Conservation (phyloP, 1,284 basidiomycete species). For the Jaminaea rosea region DNA sequence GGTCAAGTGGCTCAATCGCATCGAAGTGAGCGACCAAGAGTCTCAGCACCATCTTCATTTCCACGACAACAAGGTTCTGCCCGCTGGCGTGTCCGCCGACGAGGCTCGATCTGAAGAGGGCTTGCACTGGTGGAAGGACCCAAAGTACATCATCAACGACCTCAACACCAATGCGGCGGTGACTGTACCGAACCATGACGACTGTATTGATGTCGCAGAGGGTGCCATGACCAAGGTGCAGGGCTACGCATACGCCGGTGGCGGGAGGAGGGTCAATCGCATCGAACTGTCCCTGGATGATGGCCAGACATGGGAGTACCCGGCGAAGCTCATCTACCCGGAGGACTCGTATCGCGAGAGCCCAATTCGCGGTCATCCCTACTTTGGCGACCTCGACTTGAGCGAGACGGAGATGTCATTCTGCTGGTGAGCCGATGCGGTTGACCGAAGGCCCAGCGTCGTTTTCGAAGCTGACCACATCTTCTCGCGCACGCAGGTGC, state of each 20-base stretch:
- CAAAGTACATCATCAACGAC: constrained; percentile 54
- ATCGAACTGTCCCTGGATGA: constrained; percentile 60
- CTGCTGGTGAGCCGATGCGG: constrained; percentile 53
- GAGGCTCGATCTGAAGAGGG: constrained; percentile 54
- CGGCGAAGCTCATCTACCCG: constrained; percentile 52
- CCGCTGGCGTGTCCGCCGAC: constrained; percentile 55
- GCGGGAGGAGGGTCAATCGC: constrained; percentile 57
- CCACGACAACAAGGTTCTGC: constrained; percentile 60
- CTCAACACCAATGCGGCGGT: constrained; percentile 60
- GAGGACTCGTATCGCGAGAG: constrained; percentile 55
- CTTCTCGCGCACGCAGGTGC: too few species aligned
- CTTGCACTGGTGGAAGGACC: constrained; percentile 59
- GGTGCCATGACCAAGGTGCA: constrained; percentile 48
- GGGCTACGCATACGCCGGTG: constrained; percentile 64
- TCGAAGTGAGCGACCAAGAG: constrained; percentile 56
- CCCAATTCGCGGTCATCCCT: constrained; percentile 35
- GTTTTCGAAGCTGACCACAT: too few species aligned
- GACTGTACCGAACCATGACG: constrained; percentile 57
- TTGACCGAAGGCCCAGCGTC: neutral
- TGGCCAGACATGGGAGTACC: constrained; percentile 54
- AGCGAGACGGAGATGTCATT: constrained; percentile 56
- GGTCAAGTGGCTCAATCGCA: constrained; percentile 57
- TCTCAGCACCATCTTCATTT: constrained; percentile 51
- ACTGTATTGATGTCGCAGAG: constrained; percentile 48
- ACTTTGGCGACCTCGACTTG: constrained; percentile 51